Base-by-base conservation (phyloP, 768 basidiomycete species). In the Melanogaster broomeanus region DNA sequence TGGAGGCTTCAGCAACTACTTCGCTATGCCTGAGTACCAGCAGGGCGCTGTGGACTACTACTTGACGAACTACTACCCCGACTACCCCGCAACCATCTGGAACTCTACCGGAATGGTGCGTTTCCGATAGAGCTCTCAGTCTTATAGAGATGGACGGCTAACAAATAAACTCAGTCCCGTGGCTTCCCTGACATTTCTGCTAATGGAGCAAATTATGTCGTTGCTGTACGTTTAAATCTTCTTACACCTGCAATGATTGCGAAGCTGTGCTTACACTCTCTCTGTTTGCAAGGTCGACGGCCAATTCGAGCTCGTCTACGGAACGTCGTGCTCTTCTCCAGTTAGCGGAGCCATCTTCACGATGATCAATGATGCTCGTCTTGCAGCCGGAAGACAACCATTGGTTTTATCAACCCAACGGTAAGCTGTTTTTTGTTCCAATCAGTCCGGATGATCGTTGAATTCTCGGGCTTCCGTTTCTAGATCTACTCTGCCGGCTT, bases 401-500 rank as follows among this genome's bases (percentile, higher is more conserved):
- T 76, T 5, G 72, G 69, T n/a, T 66, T 78, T 59, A 74, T 79
- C 57, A 78, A 78, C 56, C 77, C 77, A 39, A 58, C 68, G 19
- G 72, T 77, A 51, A 30, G 63, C 46, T 38, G 11, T 24, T 21
- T 46, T 51, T 34, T 18, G 15, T 25, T 28, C 21, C 44, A 3
- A 18, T 15, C 22, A 49, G 30, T 22, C 18, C 28, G 9, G 27
- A 34, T 25, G 18, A 45, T 75, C 74, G 73, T 12, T 28, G 6
- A 16, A 28, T 15, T 28, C 37, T n/a, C 25, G 25, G 35, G n/a
- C 45, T 24, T 39, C n/a, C 8, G 21, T n/a, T 15, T 19, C 12
- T 50, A 79, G 77, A 75, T 80, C 37, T 80, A 81, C 61, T 73
- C 78, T 13, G 24, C 62, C 19, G 48, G 60, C 2, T 80, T 78